Percentiles rank a stretch among this genome's conserved stretches.
Evolutionary conservation across 1,139 yeast species (phyloP).

Genomic region (Pneumocystis wakefieldiae): DNA sequence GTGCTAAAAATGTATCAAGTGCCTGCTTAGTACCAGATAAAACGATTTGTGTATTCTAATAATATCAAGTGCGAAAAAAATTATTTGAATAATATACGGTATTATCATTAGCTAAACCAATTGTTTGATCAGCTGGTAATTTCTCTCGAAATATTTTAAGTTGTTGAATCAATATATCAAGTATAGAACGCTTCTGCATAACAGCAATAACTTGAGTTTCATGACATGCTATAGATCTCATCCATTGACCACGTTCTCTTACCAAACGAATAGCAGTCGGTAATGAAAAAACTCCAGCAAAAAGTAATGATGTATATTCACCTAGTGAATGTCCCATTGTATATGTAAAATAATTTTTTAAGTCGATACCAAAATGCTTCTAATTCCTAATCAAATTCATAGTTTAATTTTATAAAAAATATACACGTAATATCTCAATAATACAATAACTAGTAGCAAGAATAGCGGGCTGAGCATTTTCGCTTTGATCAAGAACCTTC

Average conservation of each 20-base stretch:
- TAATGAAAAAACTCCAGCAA: constrained; percentile 32
- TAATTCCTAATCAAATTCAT: neutral
- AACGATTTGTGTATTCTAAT: constrained; percentile 9
- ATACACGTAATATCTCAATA: constrained; percentile 23
- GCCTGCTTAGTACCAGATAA: constrained; percentile 7
- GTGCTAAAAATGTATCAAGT: constrained; percentile 3
- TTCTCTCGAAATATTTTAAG: constrained; percentile 1
- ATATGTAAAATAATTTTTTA: constrained; percentile 15
- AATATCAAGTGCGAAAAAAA: constrained; percentile 7
- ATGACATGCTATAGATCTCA: constrained; percentile 21
- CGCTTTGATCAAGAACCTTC: constrained; percentile 24
- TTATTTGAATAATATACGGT: constrained; percentile 5
- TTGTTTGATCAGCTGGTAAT: neutral
- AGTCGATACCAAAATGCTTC: constrained; percentile 16
- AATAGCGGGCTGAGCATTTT: constrained; percentile 50
- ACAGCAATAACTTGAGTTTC: constrained; percentile 7
- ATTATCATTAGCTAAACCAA: neutral
- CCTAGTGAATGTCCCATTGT: constrained; percentile 50
- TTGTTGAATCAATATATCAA: constrained; percentile 5
- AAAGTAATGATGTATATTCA: constrained; percentile 40
- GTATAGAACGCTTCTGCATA: constrained; percentile 5
- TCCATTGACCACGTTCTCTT: constrained; percentile 36
- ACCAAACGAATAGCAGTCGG: constrained; percentile 36
- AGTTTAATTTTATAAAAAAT: constrained; percentile 16
- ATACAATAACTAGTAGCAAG: constrained; percentile 34